Evolutionary conservation across 2,329 filamentous ascomycete species (phyloP).

Genomic region (Catunica adiposa): DNA sequence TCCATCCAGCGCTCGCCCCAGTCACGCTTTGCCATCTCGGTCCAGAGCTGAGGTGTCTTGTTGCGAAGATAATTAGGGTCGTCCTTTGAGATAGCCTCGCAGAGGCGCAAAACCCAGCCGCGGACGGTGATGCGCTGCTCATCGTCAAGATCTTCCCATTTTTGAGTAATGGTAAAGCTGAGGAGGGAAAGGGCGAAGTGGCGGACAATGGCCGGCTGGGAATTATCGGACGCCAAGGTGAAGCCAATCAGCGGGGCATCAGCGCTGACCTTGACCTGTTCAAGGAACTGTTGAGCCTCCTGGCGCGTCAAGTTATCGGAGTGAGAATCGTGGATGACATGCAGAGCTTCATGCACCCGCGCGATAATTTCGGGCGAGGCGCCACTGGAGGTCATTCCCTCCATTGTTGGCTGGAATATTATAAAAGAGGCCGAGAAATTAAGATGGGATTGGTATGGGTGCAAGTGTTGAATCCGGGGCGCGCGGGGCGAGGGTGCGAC

Average conservation of each 20-base stretch:
- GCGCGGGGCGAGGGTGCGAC: conserved; percentile 8
- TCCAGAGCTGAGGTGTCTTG: conserved; percentile 89
- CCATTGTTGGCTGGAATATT: conserved; percentile 10
- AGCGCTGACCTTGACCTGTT: conserved; percentile 61
- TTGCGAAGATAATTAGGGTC: conserved; percentile 78
- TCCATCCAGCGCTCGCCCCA: conserved; percentile 91
- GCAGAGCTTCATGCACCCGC: conserved; percentile 67
- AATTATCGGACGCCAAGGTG: conserved; percentile 56
- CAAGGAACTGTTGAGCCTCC: conserved; percentile 72
- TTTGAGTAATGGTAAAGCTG: conserved; percentile 76
- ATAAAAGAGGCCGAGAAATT: not conserved
- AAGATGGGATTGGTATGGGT: not conserved
- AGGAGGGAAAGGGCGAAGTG: conserved; percentile 89
- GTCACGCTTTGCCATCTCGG: conserved; percentile 78
- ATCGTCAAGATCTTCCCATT: conserved; percentile 56
- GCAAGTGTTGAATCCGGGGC: conserved; percentile 13
- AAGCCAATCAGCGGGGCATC: conserved; percentile 78
- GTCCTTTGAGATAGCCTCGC: conserved; percentile 48
- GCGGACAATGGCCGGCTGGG: conserved; percentile 65
- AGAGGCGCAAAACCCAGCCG: conserved; percentile 63
- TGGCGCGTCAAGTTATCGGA: conserved; percentile 68
- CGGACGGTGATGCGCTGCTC: conserved; percentile 54
- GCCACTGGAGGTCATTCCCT: conserved; percentile 21
- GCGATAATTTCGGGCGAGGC: conserved; percentile 31
- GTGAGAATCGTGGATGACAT: conserved; percentile 68